These are phyloP conservation scores for Cladophialophora yegresii DNA, from an alignment of 2,329 filamentous ascomycete species.

Conservation along the genomic window DNA sequence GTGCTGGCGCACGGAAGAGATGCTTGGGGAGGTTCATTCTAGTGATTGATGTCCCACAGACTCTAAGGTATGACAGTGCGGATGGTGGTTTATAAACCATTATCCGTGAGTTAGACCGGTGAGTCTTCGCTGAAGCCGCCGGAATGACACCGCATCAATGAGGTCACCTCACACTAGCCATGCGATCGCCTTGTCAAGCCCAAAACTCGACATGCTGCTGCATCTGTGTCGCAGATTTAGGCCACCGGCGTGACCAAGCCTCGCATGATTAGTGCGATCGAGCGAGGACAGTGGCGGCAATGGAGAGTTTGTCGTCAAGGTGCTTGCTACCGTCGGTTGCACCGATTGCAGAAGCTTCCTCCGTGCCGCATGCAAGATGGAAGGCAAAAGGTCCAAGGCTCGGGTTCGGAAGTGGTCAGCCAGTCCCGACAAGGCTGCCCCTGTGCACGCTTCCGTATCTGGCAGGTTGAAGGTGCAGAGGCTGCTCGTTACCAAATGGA, in stretches of 20 bases:
- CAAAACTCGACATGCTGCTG: background rate
- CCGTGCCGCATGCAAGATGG: background rate
- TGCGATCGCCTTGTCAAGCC: background rate
- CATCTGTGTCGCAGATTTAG: background rate
- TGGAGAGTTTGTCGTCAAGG: background rate
- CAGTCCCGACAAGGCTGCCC: background rate
- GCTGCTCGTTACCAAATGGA: background rate
- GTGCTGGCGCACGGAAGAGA: background rate
- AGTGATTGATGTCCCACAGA: background rate
- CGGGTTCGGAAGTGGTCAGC: conserved; percentile 1
- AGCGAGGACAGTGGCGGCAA: background rate
- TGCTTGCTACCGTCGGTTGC: background rate
- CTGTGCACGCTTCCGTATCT: background rate
- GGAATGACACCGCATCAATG: background rate
- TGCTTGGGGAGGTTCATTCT: background rate
- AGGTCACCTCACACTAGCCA: background rate
- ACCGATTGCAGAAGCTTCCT: background rate
- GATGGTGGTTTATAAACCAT: background rate
- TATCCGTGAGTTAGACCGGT: background rate
- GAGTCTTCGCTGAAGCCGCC: background rate
- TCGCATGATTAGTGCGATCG: background rate
- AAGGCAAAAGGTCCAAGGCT: background rate
- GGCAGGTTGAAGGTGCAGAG: background rate
- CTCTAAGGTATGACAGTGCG: background rate
- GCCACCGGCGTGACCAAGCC: conserved; percentile 3